These are phyloP conservation scores for Linum usitatissimum DNA, from an alignment of 345 rosid species.

Conservation along the genomic window DNA sequence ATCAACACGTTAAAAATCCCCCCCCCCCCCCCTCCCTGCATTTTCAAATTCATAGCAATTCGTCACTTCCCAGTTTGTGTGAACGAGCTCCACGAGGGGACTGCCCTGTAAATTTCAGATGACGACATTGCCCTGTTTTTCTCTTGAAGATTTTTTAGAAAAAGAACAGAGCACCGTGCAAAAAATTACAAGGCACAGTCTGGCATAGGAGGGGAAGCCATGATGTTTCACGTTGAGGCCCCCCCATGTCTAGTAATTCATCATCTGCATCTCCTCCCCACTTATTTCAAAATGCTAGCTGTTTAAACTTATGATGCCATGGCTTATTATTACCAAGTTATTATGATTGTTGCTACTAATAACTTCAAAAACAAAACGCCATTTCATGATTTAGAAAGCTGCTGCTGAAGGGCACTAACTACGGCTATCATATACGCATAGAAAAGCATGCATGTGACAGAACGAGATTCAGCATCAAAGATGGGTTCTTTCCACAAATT, in stretches of 20 bases:
- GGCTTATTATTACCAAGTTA: background rate
- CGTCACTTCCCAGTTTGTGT: background rate
- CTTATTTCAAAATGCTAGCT: background rate
- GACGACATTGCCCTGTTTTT: background rate
- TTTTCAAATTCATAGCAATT: background rate
- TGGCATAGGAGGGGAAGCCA: background rate
- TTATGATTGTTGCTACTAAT: background rate
- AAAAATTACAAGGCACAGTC: background rate
- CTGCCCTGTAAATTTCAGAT: background rate
- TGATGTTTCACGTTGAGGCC: conserved; percentile 11
- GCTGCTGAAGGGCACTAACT: too few relatives aligned
- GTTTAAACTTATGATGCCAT: background rate
- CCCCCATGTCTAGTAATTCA: background rate
- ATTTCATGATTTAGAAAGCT: background rate
- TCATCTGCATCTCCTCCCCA: background rate
- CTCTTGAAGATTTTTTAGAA: background rate
- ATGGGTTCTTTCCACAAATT: too few relatives aligned
- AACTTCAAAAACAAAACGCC: conserved; percentile 5
- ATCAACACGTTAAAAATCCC: background rate
- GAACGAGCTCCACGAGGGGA: conserved; percentile 5
- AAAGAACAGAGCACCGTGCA: background rate
- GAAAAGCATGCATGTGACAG: too few relatives aligned
- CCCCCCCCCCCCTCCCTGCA: background rate
- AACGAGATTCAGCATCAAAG: too few relatives aligned
- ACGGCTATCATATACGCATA: too few relatives aligned